Percentiles rank a stretch among this genome's conserved stretches.
Conservation (phyloP, 306 rosid genomes). For the Hippophae gyantsensis region DNA sequence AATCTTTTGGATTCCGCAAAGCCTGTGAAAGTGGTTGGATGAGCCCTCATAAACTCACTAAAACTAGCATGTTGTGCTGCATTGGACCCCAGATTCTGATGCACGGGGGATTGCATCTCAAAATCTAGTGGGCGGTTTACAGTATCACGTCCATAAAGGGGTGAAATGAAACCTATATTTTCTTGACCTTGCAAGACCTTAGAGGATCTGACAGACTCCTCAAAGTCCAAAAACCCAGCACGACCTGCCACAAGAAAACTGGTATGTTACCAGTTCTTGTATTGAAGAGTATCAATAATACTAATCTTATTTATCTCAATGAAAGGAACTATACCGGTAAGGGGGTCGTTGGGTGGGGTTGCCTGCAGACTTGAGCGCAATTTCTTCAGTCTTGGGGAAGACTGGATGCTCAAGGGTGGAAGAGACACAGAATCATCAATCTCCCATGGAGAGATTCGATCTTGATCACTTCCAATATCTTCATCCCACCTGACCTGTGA, state of each 20-base stretch:
- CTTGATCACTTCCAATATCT: constrained; percentile 52
- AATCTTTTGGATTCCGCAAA: constrained; percentile 58
- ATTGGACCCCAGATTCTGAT: constrained; percentile 42
- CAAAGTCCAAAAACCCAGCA: constrained; percentile 75
- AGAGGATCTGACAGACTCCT: constrained; percentile 83
- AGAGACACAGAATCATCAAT: constrained; percentile 76
- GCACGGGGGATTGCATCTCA: constrained; percentile 48
- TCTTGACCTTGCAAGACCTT: constrained; percentile 99
- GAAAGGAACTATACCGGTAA: constrained; percentile 40
- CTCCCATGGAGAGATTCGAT: constrained; percentile 88
- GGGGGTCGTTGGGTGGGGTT: constrained; percentile 40
- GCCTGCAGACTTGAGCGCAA: constrained; percentile 71
- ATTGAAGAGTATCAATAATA: constrained; percentile 5
- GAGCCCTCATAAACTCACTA: constrained; percentile 60
- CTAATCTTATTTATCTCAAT: constrained; percentile 11
- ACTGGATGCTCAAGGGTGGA: constrained; percentile 78
- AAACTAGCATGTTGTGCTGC: constrained; percentile 39
- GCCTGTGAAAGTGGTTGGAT: constrained; percentile 52
- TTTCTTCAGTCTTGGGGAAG: constrained; percentile 86
- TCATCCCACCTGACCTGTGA: constrained; percentile 92
- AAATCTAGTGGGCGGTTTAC: constrained; percentile 55
- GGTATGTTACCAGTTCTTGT: constrained; percentile 8
- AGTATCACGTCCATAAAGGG: constrained; percentile 63
- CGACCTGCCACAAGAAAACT: constrained; percentile 40
- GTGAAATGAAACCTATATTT: constrained; percentile 77